Evolutionary conservation across 176 grass and related monocot species (phyloP).

Genomic region (Carex scoparia): DNA sequence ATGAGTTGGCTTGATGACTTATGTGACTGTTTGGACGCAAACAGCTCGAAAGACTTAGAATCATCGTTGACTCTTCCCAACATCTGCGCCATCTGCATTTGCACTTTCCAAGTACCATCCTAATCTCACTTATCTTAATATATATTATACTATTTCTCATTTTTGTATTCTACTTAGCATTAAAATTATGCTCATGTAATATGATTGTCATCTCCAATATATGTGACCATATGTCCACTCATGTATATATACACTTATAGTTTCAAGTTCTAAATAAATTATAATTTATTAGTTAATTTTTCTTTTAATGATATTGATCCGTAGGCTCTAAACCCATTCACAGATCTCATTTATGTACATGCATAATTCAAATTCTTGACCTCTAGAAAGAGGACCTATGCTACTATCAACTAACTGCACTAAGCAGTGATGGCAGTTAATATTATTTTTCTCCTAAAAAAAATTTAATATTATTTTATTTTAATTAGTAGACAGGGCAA

Average conservation of each 20-base stretch:
- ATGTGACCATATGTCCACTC: no score
- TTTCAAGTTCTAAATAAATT: neutral
- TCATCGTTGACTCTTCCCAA: slow-evolving; percentile 22
- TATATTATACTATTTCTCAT: neutral
- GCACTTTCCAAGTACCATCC: slow-evolving; percentile 26
- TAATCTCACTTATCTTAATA: slow-evolving; percentile 19
- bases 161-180: slow-evolving; percentile 8
- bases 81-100: slow-evolving; percentile 14
- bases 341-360: no score
- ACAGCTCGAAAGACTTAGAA: slow-evolving; percentile 14
- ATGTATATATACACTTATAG: no score
- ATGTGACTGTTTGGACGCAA: slow-evolving; percentile 15
- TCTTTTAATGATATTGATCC: no score
- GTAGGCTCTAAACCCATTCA: no score
- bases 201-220: neutral
- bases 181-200: neutral
- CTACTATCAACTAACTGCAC: no score
- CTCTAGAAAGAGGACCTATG: no score
- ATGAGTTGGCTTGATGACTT: slow-evolving; percentile 27
- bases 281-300: neutral
- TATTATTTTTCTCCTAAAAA: no score
- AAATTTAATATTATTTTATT: no score
- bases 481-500: no score
- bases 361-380: no score
- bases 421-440: no score